Evolutionary conservation across 108 stramenopile genomes (phyloP), one percentile per base, ranked within the genome.

Genomic region (Pseudonitzschia delicatissima): DNA sequence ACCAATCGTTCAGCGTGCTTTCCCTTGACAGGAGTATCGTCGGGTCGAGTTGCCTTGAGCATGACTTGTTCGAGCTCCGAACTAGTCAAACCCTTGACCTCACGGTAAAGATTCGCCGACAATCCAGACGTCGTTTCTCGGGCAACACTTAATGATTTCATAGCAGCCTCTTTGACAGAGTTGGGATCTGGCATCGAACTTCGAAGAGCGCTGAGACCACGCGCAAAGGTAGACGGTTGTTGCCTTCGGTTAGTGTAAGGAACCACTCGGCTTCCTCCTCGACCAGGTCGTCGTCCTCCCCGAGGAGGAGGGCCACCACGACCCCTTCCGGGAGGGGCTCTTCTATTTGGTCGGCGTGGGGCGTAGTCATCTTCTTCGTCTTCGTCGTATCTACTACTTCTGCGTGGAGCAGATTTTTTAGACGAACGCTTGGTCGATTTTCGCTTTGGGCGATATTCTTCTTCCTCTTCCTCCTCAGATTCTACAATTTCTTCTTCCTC

Each of bases 1-100:
- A 95, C 90, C 40, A 95, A 66, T 44, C 91, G 81, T 57, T 95
- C 94, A 26, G 87, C 89, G 57, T 95, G 94, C 77, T 95, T 95
- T 47, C 86, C 82, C 76, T 95, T 95, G 55, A 95, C 91, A 49
- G 86, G 87, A 15, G 76, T 75, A 67, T 92, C 88, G 69, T 92
- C 87, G 4, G 94, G 94, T 37, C 86, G 73, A 1, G 94, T 95
- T 9, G 94, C 82, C 60, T 95, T 95, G 48, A 95, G 81, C 87
- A 95, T 87, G 61, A 91, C 93, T 76, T 94, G 93, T 64, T 94
- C 93, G 13, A 94, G 78, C 63, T 94, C 93, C 2, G 83, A 85
- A 37, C 81, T 83, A 9, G 90, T 94, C 21, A 92, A 64, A 7
- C 90, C 93, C 73, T 92, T 94, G 58, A 94, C 80, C 64, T 94